These are phyloP conservation scores for Vaccinium vitisidaea DNA, from an alignment of 148 eudicot species.

Conservation along the genomic window DNA sequence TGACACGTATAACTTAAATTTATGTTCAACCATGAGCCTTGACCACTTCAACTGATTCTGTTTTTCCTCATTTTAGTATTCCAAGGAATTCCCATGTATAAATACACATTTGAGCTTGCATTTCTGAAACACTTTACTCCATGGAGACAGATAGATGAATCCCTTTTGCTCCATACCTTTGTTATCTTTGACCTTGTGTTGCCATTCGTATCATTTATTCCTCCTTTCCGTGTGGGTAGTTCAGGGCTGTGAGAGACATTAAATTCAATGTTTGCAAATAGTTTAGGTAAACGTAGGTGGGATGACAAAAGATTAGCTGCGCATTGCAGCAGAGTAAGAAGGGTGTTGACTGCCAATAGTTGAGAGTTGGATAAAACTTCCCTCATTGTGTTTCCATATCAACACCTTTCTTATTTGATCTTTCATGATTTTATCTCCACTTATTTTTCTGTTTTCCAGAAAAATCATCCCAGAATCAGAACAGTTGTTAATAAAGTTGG, in stretches of 20 bases:
- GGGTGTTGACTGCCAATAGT: background rate
- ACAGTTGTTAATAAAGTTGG: slow-evolving; percentile 95
- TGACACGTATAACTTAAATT: background rate
- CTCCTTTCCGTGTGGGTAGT: background rate
- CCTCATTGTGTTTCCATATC: background rate
- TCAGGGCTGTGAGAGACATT: background rate
- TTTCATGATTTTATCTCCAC: slow-evolving; percentile 18
- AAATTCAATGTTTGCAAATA: background rate
- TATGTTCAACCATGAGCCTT: background rate
- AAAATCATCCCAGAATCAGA: slow-evolving; percentile 84
- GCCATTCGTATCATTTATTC: background rate
- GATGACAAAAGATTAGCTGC: background rate
- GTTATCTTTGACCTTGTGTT: background rate
- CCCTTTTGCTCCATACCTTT: background rate
- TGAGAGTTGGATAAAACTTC: background rate
- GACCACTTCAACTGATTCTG: background rate
- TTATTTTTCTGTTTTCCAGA: slow-evolving; percentile 43
- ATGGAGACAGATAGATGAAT: background rate
- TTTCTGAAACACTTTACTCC: background rate
- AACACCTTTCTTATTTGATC: background rate
- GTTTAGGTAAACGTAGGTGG: background rate
- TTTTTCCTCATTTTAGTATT: background rate
- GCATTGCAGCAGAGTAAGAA: background rate
- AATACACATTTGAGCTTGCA: background rate
- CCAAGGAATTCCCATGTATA: background rate